Percentiles rank a stretch among this genome's conserved stretches.
Conservation (phyloP, 768 basidiomycete species). For the Suillus bovinus region DNA sequence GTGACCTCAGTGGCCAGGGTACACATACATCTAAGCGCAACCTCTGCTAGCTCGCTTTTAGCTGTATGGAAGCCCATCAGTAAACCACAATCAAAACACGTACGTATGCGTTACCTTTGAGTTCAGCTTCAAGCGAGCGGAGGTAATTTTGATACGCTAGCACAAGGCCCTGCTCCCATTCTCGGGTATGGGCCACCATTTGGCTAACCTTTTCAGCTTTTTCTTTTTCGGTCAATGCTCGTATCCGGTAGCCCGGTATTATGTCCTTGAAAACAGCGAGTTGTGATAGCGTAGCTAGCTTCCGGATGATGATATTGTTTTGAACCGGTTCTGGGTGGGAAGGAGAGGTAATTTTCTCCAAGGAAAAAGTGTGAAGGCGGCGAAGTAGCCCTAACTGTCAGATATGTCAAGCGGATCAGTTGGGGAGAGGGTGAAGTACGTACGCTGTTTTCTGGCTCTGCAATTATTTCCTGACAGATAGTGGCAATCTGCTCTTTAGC, state of each 20-base stretch:
- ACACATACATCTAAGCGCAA: constrained; percentile 85
- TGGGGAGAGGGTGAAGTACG: constrained; percentile 30
- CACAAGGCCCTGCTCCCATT: constrained; percentile 95
- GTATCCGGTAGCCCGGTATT: constrained; percentile 94
- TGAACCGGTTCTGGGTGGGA: constrained; percentile 67
- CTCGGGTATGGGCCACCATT: constrained; percentile 84
- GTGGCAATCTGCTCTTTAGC: constrained; percentile 95
- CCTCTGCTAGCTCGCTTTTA: constrained; percentile 63
- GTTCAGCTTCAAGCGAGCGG: constrained; percentile 77
- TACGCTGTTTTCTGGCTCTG: constrained; percentile 95
- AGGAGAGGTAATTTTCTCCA: constrained; percentile 68
- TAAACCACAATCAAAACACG: constrained; percentile 9
- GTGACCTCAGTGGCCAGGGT: constrained; percentile 78
- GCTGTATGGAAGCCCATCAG: constrained; percentile 39
- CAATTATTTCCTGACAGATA: constrained; percentile 90
- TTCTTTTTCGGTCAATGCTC: constrained; percentile 86
- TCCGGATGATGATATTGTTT: constrained; percentile 83
- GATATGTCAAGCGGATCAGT: constrained; percentile 9
- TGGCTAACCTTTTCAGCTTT: constrained; percentile 93
- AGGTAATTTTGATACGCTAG: constrained; percentile 87
- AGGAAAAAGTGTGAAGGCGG: constrained; percentile 87
- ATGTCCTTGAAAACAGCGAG: constrained; percentile 95
- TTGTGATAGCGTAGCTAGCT: constrained; percentile 86
- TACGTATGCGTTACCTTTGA: constrained; percentile 76
- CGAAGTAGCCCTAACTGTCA: constrained; percentile 82